These are phyloP conservation scores for Posidonia oceanica DNA, from an alignment of 116 monocot genomes.

Conservation along the genomic window DNA sequence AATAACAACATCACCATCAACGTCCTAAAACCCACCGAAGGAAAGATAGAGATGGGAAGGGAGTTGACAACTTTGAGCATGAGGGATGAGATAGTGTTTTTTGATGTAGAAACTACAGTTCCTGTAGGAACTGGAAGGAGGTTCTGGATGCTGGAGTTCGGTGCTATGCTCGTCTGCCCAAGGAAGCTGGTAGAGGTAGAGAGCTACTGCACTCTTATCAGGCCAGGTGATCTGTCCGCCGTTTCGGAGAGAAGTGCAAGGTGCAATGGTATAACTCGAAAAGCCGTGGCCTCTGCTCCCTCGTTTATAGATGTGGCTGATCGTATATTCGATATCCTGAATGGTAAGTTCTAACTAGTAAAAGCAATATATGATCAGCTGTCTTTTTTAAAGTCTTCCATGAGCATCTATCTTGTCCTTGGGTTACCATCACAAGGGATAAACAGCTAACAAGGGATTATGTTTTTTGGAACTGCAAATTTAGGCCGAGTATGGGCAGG, in stretches of 20 bases:
- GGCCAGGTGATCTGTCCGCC: slow-evolving; percentile 48
- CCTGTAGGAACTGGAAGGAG: slow-evolving; percentile 14
- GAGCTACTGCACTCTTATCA: slow-evolving; percentile 73
- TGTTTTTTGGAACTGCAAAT: background rate
- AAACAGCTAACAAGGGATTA: background rate
- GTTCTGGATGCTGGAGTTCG: slow-evolving; percentile 76
- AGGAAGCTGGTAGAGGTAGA: slow-evolving; percentile 65
- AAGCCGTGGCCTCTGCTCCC: slow-evolving; percentile 51
- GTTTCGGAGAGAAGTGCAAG: slow-evolving; percentile 32
- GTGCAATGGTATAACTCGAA: slow-evolving; percentile 47
- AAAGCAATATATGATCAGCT: too few species aligned
- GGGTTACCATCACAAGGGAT: too few species aligned
- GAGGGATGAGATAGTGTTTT: slow-evolving; percentile 66
- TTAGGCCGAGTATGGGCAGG: slow-evolving; percentile 70
- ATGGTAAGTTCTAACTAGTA: slow-evolving; percentile 23
- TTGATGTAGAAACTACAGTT: slow-evolving; percentile 74
- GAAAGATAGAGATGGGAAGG: background rate
- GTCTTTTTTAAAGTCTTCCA: too few species aligned
- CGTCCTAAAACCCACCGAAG: background rate
- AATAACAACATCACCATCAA: slow-evolving; percentile 5
- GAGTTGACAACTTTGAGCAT: slow-evolving; percentile 2
- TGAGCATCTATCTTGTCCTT: too few species aligned
- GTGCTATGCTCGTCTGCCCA: slow-evolving; percentile 74
- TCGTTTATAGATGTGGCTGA: slow-evolving; percentile 61
- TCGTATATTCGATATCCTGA: slow-evolving; percentile 45